Evolutionary conservation across 2,329 filamentous ascomycete genomes (phyloP).

Genomic region (Celoporthe dispersa): DNA sequence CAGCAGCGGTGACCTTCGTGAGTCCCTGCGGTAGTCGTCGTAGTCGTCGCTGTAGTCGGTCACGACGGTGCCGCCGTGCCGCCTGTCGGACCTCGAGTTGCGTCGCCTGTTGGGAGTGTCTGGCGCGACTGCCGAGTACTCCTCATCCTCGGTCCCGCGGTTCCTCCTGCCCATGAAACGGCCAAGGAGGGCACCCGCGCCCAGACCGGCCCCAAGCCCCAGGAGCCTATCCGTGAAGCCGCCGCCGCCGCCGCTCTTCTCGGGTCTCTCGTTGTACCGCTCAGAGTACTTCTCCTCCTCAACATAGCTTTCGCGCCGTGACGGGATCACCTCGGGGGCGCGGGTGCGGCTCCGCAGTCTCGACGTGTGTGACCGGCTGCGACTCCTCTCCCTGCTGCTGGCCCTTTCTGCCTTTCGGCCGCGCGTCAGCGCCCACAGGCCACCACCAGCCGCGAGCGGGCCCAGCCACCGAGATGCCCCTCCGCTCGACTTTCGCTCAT

Average conservation of each 20-base stretch:
- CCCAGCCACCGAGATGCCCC: conserved; percentile 51
- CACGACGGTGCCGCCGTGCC: conserved; percentile 41
- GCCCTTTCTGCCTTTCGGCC: conserved; percentile 47
- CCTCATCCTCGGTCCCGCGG: conserved; percentile 56
- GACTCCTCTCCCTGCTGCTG: conserved; percentile 47
- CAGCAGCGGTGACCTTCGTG: conserved; percentile 47
- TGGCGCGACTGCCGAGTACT: conserved; percentile 65
- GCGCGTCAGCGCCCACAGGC: conserved; percentile 51
- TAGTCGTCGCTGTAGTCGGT: conserved; percentile 57
- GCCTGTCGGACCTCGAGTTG: conserved; percentile 39
- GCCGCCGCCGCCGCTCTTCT: conserved; percentile 55
- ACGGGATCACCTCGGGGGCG: conserved; percentile 56
- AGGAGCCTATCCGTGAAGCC: conserved; percentile 66
- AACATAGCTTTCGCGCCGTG: conserved; percentile 59
- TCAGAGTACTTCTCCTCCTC: conserved; percentile 75
- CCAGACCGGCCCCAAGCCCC: conserved; percentile 63
- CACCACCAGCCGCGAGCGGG: conserved; percentile 57
- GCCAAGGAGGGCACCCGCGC: conserved; percentile 65
- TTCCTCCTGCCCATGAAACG: conserved; percentile 60
- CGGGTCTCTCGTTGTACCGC: conserved; percentile 62
- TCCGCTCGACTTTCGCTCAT: conserved; percentile 42
- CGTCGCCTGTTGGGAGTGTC: conserved; percentile 60
- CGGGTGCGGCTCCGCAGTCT: conserved; percentile 43
- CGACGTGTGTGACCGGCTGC: conserved; percentile 41
- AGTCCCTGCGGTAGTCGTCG: conserved; percentile 40